Evolutionary conservation across 495 filamentous ascomycete species (phyloP), one percentile per base, ranked within the genome.

Genomic region (Jackrogersella multiformis): DNA sequence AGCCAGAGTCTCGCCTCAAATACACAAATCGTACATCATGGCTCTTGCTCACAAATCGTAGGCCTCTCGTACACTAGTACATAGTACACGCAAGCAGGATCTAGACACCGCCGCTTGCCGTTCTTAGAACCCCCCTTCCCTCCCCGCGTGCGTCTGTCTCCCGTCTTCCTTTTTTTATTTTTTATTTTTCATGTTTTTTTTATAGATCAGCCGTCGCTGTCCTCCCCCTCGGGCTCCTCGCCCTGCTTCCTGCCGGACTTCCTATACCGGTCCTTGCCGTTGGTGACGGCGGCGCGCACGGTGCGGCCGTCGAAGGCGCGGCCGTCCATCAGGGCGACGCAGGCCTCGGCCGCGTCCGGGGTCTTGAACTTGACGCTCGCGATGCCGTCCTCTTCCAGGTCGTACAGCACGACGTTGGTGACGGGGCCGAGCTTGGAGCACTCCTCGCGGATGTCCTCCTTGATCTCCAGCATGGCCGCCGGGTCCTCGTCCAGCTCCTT

Each of bases 401-500:
- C 95, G 72, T 89, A 99, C 24, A 99, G 84, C 2, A 94, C 86
- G 0, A 97, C 92, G 67, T 96, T 97, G 20, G 92, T 96, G 3
- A 99, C 91, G 20, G 89, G 81, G 10, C 95, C 96, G 15, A 96
- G 79, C 77, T 96, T 96, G 34, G 85, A 83, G 75, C 92, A 96
- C 76, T 97, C 94, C 30, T 95, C 92, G 23, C 90, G 87, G 35
- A 99, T 90, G 72, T 99, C 95, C 75, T 96, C 89, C 71, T 95
- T 95, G 76, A 98, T 96, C 61, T 98, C 95, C 5, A 94, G 81
- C 49, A 94, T 84, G 2, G 90, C 91, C 0, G 88, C 85, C 2
- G 92, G 88, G 74, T 99, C 94, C 57, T 94, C 90, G 74, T 91
- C 86, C 45, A 99, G 80, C 77, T 97, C 92, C 30, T 89, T 70